Percentiles rank a stretch among this genome's conserved stretches.
These are phyloP conservation scores for Phytophthora ohioensis DNA, from an alignment of 352 stramenopile genomes.

Conservation along the genomic window DNA sequence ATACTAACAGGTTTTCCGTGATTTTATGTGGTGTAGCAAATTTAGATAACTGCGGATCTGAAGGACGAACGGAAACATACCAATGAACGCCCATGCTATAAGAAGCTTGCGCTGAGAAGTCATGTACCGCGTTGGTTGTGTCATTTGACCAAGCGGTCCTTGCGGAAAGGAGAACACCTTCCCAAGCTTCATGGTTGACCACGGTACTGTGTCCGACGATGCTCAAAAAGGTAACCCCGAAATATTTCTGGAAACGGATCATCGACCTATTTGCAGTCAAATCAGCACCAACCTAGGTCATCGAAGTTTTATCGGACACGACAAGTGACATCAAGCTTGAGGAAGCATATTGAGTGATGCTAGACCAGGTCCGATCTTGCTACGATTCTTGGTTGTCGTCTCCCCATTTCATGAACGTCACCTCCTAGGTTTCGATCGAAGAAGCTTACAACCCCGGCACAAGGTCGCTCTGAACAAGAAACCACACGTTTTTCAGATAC, in stretches of 20 bases:
- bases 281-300: no score
- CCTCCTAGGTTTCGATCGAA: background rate
- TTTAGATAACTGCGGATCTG: conserved; percentile 15
- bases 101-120: conserved; percentile 9
- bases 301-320: no score
- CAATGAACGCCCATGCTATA: conserved; percentile 8
- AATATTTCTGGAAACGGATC: no score
- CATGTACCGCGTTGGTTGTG: background rate
- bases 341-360: background rate
- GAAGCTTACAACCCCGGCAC: background rate
- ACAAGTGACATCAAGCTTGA: background rate
- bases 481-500: background rate
- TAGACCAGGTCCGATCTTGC: background rate
- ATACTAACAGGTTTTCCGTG: background rate
- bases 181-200: background rate
- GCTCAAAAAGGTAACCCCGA: no score
- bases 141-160: background rate
- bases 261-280: no score
- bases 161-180: background rate
- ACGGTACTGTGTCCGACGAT: no score
- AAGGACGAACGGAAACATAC: conserved; percentile 10
- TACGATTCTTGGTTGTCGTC: background rate
- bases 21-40: conserved; percentile 22
- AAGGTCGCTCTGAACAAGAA: background rate
- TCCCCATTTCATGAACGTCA: background rate